Conservation (phyloP, 495 filamentous ascomycete species). For the Penicillium angulare region DNA sequence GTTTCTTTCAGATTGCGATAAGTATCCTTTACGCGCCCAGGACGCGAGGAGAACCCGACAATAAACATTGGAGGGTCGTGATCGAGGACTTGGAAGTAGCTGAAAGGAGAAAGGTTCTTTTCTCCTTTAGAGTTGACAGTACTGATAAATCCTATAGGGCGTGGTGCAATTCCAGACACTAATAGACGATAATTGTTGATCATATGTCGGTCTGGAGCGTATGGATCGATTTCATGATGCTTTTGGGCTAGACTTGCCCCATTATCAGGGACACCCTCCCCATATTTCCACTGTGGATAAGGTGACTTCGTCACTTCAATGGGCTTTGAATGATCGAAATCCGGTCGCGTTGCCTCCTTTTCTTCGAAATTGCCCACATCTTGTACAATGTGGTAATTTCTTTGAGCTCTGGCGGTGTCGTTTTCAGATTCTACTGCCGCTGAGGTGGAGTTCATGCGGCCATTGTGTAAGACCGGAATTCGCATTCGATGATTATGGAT, state of each 20-base stretch:
- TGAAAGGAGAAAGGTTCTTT: conserved; percentile 79
- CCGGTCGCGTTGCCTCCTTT: conserved; percentile 63
- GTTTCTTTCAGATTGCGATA: conserved; percentile 65
- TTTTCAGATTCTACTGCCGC: no score
- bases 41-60: conserved; percentile 62
- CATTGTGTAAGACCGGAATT: not conserved
- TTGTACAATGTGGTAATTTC: conserved; percentile 29
- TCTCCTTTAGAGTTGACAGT: conserved; percentile 50
- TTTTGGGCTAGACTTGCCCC: conserved; percentile 43
- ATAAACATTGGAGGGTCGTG: conserved; percentile 86
- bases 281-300: conserved; percentile 69
- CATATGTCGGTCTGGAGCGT: conserved; percentile 59
- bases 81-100: conserved; percentile 74
- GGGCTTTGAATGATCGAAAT: conserved; percentile 48
- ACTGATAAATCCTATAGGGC: conserved; percentile 63
- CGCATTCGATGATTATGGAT: not conserved
- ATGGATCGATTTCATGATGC: conserved; percentile 78
- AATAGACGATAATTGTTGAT: conserved; percentile 85
- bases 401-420: conserved; percentile 8
- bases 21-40: conserved; percentile 65
- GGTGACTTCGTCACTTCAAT: conserved; percentile 68
- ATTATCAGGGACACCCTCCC: conserved; percentile 63
- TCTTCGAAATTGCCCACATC: conserved; percentile 60
- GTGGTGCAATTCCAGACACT: conserved; percentile 77
- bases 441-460: conserved; percentile 24